Evolutionary conservation across 1,284 basidiomycete species (phyloP).

Genomic region (Agroathelia rolfsii): DNA sequence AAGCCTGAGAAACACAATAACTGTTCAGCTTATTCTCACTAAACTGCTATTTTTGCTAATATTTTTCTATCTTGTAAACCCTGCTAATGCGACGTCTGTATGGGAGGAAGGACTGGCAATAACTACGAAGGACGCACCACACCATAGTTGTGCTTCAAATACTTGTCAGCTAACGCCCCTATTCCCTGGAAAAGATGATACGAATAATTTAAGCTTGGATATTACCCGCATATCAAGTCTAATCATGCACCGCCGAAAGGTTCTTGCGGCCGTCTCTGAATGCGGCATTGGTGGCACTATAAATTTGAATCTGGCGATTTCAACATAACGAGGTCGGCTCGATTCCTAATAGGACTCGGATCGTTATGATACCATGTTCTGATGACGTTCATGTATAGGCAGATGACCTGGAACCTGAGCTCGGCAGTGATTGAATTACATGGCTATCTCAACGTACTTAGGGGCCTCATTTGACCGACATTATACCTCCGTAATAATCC

Average conservation of each 20-base stretch:
- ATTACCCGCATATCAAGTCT: not conserved
- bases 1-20: too few species aligned
- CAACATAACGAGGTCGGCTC: constrained; percentile 39
- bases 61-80: too few species aligned
- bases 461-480: too few species aligned
- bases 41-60: too few species aligned
- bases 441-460: constrained; percentile 44
- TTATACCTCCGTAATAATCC: too few species aligned
- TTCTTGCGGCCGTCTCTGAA: constrained; percentile 38
- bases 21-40: too few species aligned
- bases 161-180: constrained; percentile 28
- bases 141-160: constrained; percentile 7
- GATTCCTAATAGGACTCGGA: constrained; percentile 11
- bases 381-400: constrained; percentile 25
- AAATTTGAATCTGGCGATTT: constrained; percentile 33
- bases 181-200: constrained; percentile 32
- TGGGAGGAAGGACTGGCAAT: too few species aligned
- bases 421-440: constrained; percentile 41
- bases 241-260: constrained; percentile 19
- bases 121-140: too few species aligned
- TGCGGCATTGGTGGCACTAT: constrained; percentile 46
- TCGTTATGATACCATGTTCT: too few species aligned
- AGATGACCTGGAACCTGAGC: constrained; percentile 52
- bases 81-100: too few species aligned
- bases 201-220: constrained; percentile 25